phyloP scores from a whole-genome alignment of 257 asterid genomes.

The Sherardia arvensis region DNA sequence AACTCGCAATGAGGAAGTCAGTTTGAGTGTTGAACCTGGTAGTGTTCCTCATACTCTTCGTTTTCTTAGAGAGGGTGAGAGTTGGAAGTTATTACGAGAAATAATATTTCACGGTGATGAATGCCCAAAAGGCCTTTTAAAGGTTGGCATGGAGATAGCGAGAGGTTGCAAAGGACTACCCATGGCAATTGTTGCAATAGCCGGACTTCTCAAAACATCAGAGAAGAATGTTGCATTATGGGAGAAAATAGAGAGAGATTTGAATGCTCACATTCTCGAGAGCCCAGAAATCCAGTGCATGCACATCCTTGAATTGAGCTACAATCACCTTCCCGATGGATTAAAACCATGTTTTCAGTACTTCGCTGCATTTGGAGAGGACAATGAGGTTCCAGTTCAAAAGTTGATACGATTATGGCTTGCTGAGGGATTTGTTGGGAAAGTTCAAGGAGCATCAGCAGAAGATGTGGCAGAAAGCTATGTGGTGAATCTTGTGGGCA shows the following conservation, averaged over 20 bases:
- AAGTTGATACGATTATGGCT: conserved; percentile 10
- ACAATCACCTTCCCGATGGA: conserved; percentile 2
- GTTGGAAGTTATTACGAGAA: conserved; percentile 10
- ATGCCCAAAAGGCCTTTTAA: conserved; percentile 1
- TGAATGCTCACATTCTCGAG: not conserved
- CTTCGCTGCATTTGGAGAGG: conserved; percentile 6
- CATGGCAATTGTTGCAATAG: conserved; percentile 11
- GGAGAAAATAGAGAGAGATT: not conserved
- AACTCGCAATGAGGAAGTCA: not conserved
- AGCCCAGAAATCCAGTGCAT: not conserved
- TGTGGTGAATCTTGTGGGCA: conserved; percentile 8
- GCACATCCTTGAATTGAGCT: conserved; percentile 12
- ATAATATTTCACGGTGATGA: conserved; percentile 1
- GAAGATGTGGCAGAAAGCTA: conserved; percentile 9
- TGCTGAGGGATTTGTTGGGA: conserved; percentile 1
- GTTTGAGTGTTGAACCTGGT: not conserved
- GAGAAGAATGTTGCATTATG: not conserved
- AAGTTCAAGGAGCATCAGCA: no score
- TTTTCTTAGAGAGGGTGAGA: conserved; percentile 1
- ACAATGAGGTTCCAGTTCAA: not conserved
- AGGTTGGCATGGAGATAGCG: conserved; percentile 7
- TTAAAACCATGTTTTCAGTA: conserved; percentile 12
- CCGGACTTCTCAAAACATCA: conserved; percentile 4
- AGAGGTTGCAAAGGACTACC: conserved; percentile 6
- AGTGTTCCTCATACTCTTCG: not conserved